phyloP scores from a whole-genome alignment of 176 grass and related monocot species.

The Bothriochloa decipiens region DNA sequence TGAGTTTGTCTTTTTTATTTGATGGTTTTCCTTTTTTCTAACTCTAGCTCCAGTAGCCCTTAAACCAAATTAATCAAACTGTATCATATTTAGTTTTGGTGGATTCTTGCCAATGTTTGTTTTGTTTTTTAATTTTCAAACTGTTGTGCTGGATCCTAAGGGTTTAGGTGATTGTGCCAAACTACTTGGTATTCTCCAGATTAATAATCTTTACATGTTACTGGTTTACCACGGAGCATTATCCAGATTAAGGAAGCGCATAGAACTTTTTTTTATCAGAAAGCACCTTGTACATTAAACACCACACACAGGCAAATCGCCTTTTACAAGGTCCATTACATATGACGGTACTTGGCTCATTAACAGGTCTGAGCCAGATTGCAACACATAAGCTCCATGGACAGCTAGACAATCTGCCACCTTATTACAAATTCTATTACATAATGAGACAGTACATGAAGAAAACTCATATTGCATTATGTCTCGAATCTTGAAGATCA shows the following conservation, averaged over 20 bases:
- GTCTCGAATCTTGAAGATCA: too few relatives aligned
- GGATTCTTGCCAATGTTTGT: background rate
- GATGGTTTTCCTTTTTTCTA: background rate
- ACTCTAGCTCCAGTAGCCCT: background rate
- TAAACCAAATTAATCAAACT: background rate
- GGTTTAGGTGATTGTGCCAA: background rate
- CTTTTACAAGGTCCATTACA: too few relatives aligned
- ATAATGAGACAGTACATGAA: too few relatives aligned
- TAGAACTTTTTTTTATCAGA: too few relatives aligned
- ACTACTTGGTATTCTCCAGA: background rate
- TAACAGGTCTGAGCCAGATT: too few relatives aligned
- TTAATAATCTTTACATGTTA: background rate
- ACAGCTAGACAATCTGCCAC: too few relatives aligned
- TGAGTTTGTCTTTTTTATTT: conserved; percentile 13
- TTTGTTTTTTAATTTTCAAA: background rate
- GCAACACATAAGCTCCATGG: too few relatives aligned
- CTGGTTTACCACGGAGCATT: background rate
- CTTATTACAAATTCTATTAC: too few relatives aligned
- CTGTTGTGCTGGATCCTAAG: background rate
- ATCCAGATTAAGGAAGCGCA: background rate
- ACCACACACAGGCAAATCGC: too few relatives aligned
- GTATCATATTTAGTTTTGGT: background rate
- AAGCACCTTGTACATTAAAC: too few relatives aligned
- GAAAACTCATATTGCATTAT: too few relatives aligned
- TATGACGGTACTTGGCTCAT: too few relatives aligned